Base-by-base conservation (phyloP, 345 rosid genomes). In the Gossypium ekmanianum region DNA sequence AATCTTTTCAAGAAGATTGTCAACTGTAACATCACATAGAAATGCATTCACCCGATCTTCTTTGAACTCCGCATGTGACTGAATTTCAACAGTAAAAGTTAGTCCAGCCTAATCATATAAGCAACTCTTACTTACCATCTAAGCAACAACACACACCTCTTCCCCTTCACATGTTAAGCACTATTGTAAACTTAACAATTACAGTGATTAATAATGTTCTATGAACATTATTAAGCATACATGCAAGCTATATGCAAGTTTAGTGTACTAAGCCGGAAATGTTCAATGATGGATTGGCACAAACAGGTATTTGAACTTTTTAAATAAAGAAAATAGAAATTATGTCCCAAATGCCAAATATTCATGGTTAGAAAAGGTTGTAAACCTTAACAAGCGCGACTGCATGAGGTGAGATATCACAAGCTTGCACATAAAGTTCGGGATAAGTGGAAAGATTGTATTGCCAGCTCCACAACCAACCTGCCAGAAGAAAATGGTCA, bases 381-480 rank as follows among this genome's bases (percentile, higher is more conserved):
- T 71, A 61, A 54, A 88, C 89, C 92, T 88, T 87, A 55, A 87
- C 81, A 74, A 85, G 85, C 29, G 74, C 73, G 71, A 88, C 69
- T 0, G 86, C 87, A 14, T 71, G 80, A 16, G 83, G 83, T 2
- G 89, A 85, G 73, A 88, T 83, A 78, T 87, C 90, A 72, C 90
- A 87, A 54, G 87, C 92, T 77, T 85, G 87, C 34, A 85, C 71
- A 61, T 76, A 82, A 50, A 85, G 80, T 18, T 85, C 71, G 9
- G 87, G 86, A 45, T 12, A 43, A 88, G 87, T 39, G 89, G 90
- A 74, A 87, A 87, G 26, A 87, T 78, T 34, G 92, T 87, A 79
- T 88, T 87, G 69, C 90, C 89, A 78, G 83, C 83, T 74, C 92
- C 90, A 44, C 90, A 88, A 6, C 90, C 90, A 41, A 87, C 81